A percentile compares a stretch with the other conserved stretches of the same genome.
These are phyloP conservation scores for Apiospora koreana DNA, from an alignment of 2,329 filamentous ascomycete genomes.

Conservation along the genomic window DNA sequence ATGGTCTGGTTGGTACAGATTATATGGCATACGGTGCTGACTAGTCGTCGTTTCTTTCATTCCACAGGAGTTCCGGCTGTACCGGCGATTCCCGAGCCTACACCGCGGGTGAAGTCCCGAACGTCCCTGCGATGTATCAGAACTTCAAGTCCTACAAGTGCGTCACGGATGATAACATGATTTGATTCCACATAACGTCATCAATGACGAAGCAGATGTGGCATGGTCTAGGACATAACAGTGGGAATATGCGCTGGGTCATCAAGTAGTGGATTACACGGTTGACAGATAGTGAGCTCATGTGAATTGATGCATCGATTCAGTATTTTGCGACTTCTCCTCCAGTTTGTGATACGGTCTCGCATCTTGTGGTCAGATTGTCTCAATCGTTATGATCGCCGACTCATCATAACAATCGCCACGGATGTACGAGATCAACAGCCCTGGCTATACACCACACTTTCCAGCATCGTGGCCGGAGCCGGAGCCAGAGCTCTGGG, in stretches of 20 bases:
- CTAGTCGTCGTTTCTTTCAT: background rate
- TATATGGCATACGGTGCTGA: background rate
- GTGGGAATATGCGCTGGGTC: background rate
- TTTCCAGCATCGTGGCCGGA: no score
- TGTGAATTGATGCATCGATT: background rate
- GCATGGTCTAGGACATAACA: background rate
- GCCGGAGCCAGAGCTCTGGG: no score
- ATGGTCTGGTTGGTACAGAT: background rate
- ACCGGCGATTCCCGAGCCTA: background rate
- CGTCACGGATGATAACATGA: background rate
- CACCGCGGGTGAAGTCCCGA: background rate
- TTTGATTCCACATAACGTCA: background rate
- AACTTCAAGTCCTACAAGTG: background rate
- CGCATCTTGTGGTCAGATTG: no score
- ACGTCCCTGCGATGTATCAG: background rate
- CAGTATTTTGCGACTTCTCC: background rate
- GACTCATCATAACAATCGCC: no score
- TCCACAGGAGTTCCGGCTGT: background rate
- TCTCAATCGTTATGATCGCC: no score
- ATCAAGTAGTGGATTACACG: background rate
- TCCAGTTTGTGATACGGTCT: no score
- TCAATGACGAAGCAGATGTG: background rate
- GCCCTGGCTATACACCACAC: no score
- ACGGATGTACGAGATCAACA: no score
- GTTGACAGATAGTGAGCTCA: background rate